Evolutionary conservation across 2,329 filamentous ascomycete genomes (phyloP).

Genomic region (Diplodia corticola): DNA sequence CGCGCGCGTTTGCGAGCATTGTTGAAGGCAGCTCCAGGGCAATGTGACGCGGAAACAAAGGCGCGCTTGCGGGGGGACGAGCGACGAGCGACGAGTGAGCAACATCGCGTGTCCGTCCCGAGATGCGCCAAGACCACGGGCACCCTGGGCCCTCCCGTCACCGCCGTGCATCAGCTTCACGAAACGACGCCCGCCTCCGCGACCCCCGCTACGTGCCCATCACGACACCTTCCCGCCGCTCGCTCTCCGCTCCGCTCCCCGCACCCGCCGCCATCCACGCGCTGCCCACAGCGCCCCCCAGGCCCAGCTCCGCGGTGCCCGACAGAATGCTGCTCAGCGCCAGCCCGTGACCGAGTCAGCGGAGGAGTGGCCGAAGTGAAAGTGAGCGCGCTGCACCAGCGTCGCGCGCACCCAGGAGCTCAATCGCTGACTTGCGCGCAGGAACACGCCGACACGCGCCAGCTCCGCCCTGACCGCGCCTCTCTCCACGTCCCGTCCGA

Average conservation of each 20-base stretch:
- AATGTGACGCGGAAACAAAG: not conserved
- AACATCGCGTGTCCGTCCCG: not conserved
- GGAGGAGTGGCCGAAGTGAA: conserved; percentile 23
- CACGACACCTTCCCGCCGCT: not conserved
- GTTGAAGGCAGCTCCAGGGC: not conserved
- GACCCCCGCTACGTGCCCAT: conserved; percentile 15
- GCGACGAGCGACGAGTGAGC: not conserved
- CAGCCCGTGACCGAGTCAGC: conserved; percentile 23
- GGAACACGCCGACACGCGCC: conserved; percentile 14
- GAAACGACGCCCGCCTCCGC: conserved; percentile 1
- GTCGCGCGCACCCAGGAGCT: not conserved
- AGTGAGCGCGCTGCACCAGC: not conserved
- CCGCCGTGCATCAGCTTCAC: conserved; percentile 22
- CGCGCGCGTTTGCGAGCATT: not conserved
- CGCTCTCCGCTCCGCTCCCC: not conserved
- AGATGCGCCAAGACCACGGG: not conserved
- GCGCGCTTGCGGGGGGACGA: not conserved
- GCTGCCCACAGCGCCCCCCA: conserved; percentile 4
- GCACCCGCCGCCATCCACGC: conserved; percentile 3
- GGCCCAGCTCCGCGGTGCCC: conserved; percentile 18
- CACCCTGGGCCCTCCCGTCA: conserved; percentile 20
- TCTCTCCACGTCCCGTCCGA: conserved; percentile 17
- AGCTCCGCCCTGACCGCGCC: conserved; percentile 16
- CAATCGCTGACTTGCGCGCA: conserved; percentile 6
- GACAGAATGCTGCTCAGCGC: conserved; percentile 22